Percentiles rank a stretch among this genome's conserved stretches.
Conservation (phyloP, 2,329 filamentous ascomycete species). For the Phymatotrichopsis omnivora region DNA sequence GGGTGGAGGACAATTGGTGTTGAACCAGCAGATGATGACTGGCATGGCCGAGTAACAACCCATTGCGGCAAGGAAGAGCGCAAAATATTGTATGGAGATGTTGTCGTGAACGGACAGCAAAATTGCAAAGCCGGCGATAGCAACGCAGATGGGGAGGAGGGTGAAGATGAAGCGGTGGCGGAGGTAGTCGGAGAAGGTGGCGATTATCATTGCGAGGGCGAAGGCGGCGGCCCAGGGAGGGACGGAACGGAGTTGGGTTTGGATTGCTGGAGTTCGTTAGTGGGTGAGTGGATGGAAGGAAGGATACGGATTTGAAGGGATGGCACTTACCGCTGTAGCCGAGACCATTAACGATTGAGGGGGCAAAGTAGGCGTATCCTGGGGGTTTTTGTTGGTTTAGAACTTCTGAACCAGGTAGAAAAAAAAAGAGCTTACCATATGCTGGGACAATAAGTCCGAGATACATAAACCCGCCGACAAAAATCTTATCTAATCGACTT, state of each 20-base stretch:
- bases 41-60: constrained; percentile 84
- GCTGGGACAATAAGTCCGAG: constrained; percentile 68
- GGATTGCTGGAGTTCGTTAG: constrained; percentile 41
- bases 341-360: constrained; percentile 59
- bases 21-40: constrained; percentile 73
- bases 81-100: constrained; percentile 55
- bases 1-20: constrained; percentile 51
- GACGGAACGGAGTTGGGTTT: constrained; percentile 44
- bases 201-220: constrained; percentile 64
- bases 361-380: constrained; percentile 63
- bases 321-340: constrained; percentile 41
- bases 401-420: not conserved
- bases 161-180: constrained; percentile 67
- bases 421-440: constrained; percentile 45
- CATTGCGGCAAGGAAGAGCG: constrained; percentile 70
- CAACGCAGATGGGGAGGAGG: constrained; percentile 55
- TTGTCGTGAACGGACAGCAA: constrained; percentile 58
- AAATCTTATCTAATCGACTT: constrained; percentile 45
- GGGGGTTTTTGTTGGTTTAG: not conserved
- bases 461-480: constrained; percentile 70
- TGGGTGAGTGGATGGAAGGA: no score
- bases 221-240: constrained; percentile 63
- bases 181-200: constrained; percentile 58
- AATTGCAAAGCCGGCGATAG: constrained; percentile 65
- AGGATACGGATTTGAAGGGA: constrained; percentile 21